Base-by-base conservation (phyloP, 768 basidiomycete genomes). In the Phlebiopsis flavidoalba region DNA sequence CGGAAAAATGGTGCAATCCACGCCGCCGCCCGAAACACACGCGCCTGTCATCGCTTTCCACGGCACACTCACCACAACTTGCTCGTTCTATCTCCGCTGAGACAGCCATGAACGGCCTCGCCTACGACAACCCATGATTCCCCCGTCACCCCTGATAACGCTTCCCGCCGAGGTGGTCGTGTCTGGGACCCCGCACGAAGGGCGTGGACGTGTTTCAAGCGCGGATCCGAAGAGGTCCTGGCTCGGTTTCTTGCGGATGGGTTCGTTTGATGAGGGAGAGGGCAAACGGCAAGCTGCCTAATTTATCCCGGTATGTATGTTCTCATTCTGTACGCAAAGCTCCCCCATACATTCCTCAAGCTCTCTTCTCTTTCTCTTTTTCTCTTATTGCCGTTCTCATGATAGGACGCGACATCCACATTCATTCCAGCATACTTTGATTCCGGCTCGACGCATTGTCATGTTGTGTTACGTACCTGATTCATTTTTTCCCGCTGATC, bases 121-220 rank as follows among this genome's bases (percentile, higher is more conserved):
- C 75, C 77, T 15, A 85, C 87, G 0, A 84, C 85, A 0, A 64
- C 63, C 8, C 66, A 76, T 24, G 80, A 83, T 1, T 81, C 86
- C 1, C 48, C 80, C 14, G 84, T 83, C 21, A 60, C 72, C 33
- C 62, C 66, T 8, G 68, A 74, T 36, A 55, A 22, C 14, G 26
- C 60, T 76, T 53, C 33, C 19, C 73, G 71, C 43, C 83, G 81
- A 66, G 78, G 62, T 22, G 69, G 80, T 21, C 81, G 92, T 21
- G 87, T 89, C 5, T 96, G 89, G 86, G 93, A 95, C 70, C 93
- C 93, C 17, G 85, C 86, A 10, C 85, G 93, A n/a, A n/a, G 21
- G 88, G 87, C 48, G 86, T 95, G 2, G 93, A 95, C 61, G 67
- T 89, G 45, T 93, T n/a, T 95, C 75, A 95, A 93, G 72, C 84